phyloP scores from a whole-genome alignment of 352 stramenopile species.

The Saprolegnia diclina region DNA sequence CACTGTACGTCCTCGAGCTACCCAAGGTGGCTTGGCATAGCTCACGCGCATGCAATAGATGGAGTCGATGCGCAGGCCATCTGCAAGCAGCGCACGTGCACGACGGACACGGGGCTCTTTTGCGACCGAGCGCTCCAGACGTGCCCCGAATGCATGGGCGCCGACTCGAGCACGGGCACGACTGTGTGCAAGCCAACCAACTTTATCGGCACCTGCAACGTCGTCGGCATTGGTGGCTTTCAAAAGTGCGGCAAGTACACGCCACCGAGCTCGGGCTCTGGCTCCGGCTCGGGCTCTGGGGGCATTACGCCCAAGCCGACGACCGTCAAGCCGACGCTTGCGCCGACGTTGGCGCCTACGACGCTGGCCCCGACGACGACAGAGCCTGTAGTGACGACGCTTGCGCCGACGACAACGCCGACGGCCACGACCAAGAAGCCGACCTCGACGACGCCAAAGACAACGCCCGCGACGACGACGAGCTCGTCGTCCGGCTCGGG shows the following conservation, averaged over 20 bases:
- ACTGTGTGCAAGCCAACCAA: background rate
- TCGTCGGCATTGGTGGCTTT: slow-evolving; percentile 17
- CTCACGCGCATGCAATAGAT: background rate
- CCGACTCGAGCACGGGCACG: background rate
- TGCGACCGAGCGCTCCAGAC: slow-evolving; percentile 3
- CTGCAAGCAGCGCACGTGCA: background rate
- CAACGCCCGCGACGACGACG: background rate
- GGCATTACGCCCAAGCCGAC: background rate
- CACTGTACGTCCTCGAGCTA: background rate
- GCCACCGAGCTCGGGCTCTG: background rate
- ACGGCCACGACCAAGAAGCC: slow-evolving; percentile 1
- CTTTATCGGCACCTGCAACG: slow-evolving; percentile 5
- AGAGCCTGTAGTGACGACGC: background rate
- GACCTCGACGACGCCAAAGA: background rate
- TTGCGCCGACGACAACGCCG: background rate
- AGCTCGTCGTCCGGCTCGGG: background rate
- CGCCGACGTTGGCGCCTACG: background rate
- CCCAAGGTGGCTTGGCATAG: background rate
- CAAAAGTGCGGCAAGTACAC: slow-evolving; percentile 3
- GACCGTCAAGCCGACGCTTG: background rate
- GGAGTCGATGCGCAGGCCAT: background rate
- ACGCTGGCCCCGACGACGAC: slow-evolving; percentile 3
- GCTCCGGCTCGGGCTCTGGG: background rate
- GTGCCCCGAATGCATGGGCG: slow-evolving; percentile 11
- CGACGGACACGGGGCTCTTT: background rate